phyloP scores from a whole-genome alignment of 108 stramenopile genomes.

The Pseudonitzschia pungens region DNA sequence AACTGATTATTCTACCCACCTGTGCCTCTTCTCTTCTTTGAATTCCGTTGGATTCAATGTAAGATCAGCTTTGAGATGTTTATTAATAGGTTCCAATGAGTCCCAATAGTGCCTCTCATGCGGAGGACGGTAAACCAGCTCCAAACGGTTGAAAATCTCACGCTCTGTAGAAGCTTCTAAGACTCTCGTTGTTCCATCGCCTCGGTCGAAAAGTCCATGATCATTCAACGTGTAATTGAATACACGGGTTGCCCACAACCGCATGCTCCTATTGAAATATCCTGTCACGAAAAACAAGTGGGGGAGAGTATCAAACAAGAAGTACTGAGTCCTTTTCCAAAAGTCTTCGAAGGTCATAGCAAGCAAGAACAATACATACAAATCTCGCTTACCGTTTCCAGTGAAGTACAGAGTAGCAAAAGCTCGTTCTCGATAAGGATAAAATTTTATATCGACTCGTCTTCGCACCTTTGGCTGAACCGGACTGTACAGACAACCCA shows the following conservation, averaged over 20 bases:
- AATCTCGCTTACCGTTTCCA: slow-evolving; percentile 35
- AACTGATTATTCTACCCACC: slow-evolving; percentile 19
- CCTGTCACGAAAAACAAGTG: slow-evolving; percentile 14
- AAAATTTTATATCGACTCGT: slow-evolving; percentile 60
- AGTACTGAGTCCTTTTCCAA: not conserved
- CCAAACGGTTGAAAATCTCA: slow-evolving; percentile 55
- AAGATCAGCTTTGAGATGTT: not conserved
- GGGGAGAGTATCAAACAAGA: not conserved
- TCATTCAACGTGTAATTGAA: slow-evolving; percentile 41
- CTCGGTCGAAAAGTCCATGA: slow-evolving; percentile 42
- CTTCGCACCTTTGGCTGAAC: slow-evolving; percentile 21
- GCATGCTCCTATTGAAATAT: slow-evolving; percentile 61
- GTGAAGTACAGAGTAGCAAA: slow-evolving; percentile 66
- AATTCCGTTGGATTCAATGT: slow-evolving; percentile 16
- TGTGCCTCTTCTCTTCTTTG: slow-evolving; percentile 18
- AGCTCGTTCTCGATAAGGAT: slow-evolving; percentile 49
- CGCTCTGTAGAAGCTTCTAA: slow-evolving; percentile 40
- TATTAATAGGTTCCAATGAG: slow-evolving; percentile 24
- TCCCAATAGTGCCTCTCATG: slow-evolving; percentile 56
- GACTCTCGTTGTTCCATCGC: slow-evolving; percentile 23
- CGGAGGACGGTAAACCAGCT: slow-evolving; percentile 48
- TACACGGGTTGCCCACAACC: slow-evolving; percentile 44
- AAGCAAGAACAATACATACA: not conserved
- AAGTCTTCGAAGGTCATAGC: not conserved
- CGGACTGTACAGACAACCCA: slow-evolving; percentile 53